phyloP scores from a whole-genome alignment of 257 asterid species.

The Prunella vulgaris region DNA sequence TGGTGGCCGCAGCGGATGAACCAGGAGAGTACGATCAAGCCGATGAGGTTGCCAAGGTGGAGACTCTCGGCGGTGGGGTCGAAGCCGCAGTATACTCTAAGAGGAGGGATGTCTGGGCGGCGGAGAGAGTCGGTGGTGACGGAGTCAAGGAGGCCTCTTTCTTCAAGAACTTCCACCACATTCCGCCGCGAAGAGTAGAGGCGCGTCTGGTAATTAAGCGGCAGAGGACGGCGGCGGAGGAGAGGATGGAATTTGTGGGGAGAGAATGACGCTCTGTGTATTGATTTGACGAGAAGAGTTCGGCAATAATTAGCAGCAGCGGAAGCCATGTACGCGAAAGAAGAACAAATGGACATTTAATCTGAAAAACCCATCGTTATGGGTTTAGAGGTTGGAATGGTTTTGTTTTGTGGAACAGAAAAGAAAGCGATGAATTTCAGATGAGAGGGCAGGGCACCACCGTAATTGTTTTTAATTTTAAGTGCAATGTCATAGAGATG shows the following conservation, averaged over 20 bases:
- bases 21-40: constrained; percentile 82
- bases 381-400: background rate
- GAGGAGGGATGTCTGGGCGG: constrained; percentile 32
- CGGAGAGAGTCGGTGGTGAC: constrained; percentile 57
- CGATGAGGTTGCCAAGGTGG: constrained; percentile 87
- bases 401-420: background rate
- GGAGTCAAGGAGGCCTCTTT: constrained; percentile 75
- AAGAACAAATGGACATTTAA: background rate
- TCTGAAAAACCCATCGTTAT: background rate
- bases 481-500: background rate
- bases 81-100: constrained; percentile 81
- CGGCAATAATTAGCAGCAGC: constrained; percentile 25
- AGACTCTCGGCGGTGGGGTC: constrained; percentile 96
- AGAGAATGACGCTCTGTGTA: constrained; percentile 9
- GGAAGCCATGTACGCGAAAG: constrained; percentile 20
- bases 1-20: constrained; percentile 80
- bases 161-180: constrained; percentile 64
- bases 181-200: constrained; percentile 37
- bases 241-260: constrained; percentile 15
- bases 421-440: background rate
- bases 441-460: background rate
- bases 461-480: background rate
- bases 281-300: constrained; percentile 24
- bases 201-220: constrained; percentile 14
- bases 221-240: constrained; percentile 15